Percentiles rank a stretch among this genome's conserved stretches.
Evolutionary conservation across 148 eudicot species (phyloP).

Genomic region (Rhododendron mucronatum): DNA sequence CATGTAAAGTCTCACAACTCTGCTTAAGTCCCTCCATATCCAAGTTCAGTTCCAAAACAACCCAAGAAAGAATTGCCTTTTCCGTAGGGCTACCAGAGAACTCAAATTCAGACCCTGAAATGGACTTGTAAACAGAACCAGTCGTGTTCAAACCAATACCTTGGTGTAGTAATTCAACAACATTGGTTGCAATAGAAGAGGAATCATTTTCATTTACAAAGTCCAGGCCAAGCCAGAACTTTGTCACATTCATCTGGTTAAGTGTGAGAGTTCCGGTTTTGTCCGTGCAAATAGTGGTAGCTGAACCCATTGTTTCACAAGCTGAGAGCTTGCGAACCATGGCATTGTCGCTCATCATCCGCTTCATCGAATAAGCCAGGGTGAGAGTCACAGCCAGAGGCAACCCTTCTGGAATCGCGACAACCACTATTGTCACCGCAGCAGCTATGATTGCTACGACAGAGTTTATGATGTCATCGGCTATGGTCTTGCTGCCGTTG

Average conservation of each 20-base stretch:
- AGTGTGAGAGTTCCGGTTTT: not conserved
- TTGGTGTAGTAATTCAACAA: not conserved
- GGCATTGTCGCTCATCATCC: not conserved
- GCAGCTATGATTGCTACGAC: not conserved
- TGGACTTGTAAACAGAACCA: not conserved
- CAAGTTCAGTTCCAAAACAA: not conserved
- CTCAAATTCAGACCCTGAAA: not conserved
- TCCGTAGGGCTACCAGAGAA: not conserved
- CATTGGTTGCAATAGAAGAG: not conserved
- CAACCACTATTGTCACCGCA: not conserved
- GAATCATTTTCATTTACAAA: rapidly evolving
- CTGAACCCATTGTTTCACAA: not conserved
- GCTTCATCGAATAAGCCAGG: not conserved
- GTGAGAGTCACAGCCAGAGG: not conserved
- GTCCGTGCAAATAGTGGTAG: not conserved
- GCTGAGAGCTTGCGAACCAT: not conserved
- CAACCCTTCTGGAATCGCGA: not conserved
- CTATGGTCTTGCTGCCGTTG: not conserved
- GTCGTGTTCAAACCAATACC: not conserved
- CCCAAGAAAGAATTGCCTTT: not conserved
- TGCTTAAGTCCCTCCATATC: not conserved
- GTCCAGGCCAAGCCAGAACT: not conserved
- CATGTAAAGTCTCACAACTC: not conserved
- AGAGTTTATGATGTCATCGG: not conserved
- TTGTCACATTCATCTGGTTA: not conserved